Evolutionary conservation across 1,284 basidiomycete genomes (phyloP), one percentile per base, ranked within the genome.

Genomic region (Phaffia rhodozyma): DNA sequence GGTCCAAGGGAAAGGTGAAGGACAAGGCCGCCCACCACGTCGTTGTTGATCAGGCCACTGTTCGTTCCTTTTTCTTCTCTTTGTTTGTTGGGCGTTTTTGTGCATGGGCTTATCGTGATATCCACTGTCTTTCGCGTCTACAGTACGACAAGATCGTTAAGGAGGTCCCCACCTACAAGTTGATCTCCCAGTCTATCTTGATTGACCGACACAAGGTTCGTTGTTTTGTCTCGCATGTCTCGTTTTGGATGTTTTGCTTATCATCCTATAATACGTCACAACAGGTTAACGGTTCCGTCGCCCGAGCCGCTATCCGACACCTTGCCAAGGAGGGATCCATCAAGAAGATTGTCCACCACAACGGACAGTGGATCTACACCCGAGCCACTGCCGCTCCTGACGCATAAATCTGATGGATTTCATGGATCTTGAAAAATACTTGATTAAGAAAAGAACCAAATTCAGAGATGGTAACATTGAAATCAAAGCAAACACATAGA

Each of bases 1-100:
- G 93, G 93, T 97, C 92, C 71, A 97, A 97, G 84, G 93, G 93
- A 78, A 96, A 96, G 81, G 92, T 97, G 78, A 97, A 97, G 86
- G 92, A 97, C 82, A 97, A 97, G 86, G 89, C 87, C 70, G 83
- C 85, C 72, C 91, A 94, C 83, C 84, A 89, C 74, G 93, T 97
- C 77, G 81, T 86, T 72, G 86, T 96, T 74, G 91, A 96, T 83
- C 91, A 94, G 82, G 67, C 75, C 55, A 76, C 76, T 71, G 78
- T 77, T 68, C 70, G 75, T 71, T 5, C 21, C n/a, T 1, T 27
- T 29, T 27, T 29, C 49, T 54, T 23, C 27, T 27, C 23, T 55
- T 23, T 54, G 61, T 63, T 23, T 59, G 58, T 52, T 55, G 27
- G 5, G 48, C 58, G 20, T 56, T 55, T n/a, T 47, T 29, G 20